A percentile compares a stretch with the other conserved stretches of the same genome.
These are phyloP conservation scores for Mycena amicta DNA, from an alignment of 768 basidiomycete genomes.

Conservation along the genomic window DNA sequence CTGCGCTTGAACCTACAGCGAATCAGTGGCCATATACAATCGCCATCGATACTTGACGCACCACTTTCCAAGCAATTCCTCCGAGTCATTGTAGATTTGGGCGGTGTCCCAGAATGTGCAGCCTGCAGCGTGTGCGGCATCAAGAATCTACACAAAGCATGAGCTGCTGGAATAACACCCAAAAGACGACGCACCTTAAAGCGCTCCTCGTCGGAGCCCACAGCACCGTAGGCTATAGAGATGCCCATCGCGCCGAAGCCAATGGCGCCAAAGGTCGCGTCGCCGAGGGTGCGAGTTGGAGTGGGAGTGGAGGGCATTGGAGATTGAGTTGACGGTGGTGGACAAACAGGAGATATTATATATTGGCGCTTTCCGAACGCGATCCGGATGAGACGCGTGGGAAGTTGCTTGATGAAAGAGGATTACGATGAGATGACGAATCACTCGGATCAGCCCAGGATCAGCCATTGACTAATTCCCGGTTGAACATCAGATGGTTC, in stretches of 20 bases:
- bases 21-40: background rate
- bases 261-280: slow-evolving; percentile 37
- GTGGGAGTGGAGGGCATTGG: background rate
- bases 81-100: slow-evolving; percentile 30
- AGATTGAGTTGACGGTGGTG: background rate
- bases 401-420: too few relatives aligned
- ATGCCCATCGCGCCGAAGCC: slow-evolving; percentile 55
- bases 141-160: slow-evolving; percentile 20
- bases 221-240: slow-evolving; percentile 40
- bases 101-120: slow-evolving; percentile 33
- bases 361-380: too few relatives aligned
- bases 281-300: slow-evolving; percentile 30
- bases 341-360: too few relatives aligned
- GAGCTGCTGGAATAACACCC: background rate
- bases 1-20: slow-evolving; percentile 40
- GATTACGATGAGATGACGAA: too few relatives aligned
- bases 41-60: background rate
- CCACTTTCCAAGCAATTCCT: slow-evolving; percentile 34
- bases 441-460: too few relatives aligned
- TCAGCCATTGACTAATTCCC: too few relatives aligned
- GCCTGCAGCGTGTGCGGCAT: slow-evolving; percentile 15
- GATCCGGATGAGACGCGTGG: too few relatives aligned
- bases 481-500: too few relatives aligned
- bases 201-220: slow-evolving; percentile 45
- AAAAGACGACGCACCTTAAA: slow-evolving; percentile 37